Evolutionary conservation across 805 yeast genomes (phyloP).

Genomic region (Sugiyamaella lignohabitans): DNA sequence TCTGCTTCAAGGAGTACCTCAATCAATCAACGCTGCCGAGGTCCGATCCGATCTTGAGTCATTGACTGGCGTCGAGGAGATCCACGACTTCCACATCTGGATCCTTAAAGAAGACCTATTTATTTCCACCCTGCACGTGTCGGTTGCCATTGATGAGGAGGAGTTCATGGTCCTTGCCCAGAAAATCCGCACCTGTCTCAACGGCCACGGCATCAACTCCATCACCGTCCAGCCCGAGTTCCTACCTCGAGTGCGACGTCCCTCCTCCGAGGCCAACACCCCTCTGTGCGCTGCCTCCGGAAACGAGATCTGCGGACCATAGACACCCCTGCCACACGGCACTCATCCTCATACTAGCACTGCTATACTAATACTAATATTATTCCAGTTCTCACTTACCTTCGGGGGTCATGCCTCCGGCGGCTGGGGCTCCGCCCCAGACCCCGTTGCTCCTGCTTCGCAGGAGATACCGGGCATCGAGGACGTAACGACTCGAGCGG

Average conservation of each 20-base stretch:
- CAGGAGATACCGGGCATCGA: too few species aligned
- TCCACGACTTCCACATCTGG: constrained; percentile 97
- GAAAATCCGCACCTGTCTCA: constrained; percentile 70
- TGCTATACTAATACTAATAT: constrained; percentile 1
- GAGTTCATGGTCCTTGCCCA: constrained; percentile 65
- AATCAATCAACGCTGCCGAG: constrained; percentile 66
- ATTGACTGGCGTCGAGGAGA: constrained; percentile 68
- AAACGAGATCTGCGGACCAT: too few species aligned
- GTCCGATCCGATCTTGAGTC: constrained; percentile 62
- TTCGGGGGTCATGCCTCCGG: too few species aligned
- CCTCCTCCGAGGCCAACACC: too few species aligned
- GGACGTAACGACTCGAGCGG: too few species aligned
- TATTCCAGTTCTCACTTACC: too few species aligned
- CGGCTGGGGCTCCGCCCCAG: too few species aligned
- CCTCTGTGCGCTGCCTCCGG: too few species aligned
- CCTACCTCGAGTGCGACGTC: too few species aligned
- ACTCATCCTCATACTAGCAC: not conserved
- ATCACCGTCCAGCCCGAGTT: constrained; percentile 98
- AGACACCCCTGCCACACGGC: not conserved
- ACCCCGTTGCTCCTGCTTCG: too few species aligned
- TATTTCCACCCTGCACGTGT: constrained; percentile 86
- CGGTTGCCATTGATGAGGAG: constrained; percentile 57
- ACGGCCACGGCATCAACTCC: constrained; percentile 79
- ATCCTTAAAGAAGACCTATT: constrained; percentile 79
- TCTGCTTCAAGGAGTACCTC: constrained; percentile 87